phyloP scores from a whole-genome alignment of 2,329 filamentous ascomycete genomes.

The Fusarium sp. region DNA sequence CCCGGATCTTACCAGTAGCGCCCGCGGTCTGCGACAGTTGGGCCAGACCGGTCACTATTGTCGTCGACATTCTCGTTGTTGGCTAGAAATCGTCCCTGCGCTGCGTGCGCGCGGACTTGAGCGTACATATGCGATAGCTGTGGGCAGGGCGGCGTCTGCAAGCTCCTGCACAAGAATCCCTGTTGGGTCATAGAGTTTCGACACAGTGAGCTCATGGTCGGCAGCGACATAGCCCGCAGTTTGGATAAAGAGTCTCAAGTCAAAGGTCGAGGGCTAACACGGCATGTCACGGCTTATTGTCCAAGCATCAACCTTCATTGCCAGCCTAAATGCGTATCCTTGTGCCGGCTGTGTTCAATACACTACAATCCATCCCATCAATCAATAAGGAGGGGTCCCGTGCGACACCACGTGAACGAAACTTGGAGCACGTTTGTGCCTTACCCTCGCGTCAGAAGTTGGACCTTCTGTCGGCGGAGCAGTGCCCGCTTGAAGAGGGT shows the following conservation, averaged over 20 bases:
- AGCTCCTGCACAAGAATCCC: constrained; percentile 24
- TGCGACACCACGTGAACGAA: constrained; percentile 26
- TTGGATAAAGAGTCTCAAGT: neutral
- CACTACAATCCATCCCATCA: neutral
- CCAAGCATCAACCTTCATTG: neutral
- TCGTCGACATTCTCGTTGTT: constrained; percentile 15
- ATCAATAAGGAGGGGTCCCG: neutral
- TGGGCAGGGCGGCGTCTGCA: constrained; percentile 17
- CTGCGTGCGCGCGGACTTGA: constrained; percentile 9
- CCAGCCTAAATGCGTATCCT: neutral
- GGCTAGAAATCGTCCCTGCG: neutral
- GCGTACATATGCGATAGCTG: constrained; percentile 27
- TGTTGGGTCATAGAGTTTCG: constrained; percentile 32
- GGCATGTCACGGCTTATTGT: neutral
- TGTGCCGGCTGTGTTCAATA: neutral
- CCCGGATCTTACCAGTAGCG: constrained; percentile 27
- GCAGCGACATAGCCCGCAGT: constrained; percentile 19
- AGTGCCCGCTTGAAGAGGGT: constrained; percentile 22
- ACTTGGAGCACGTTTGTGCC: constrained; percentile 21
- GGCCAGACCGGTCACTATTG: constrained; percentile 36
- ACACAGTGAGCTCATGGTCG: constrained; percentile 17
- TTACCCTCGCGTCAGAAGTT: constrained; percentile 18
- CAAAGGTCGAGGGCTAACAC: neutral
- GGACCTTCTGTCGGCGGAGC: constrained; percentile 17
- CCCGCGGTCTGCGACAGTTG: constrained; percentile 38